Evolutionary conservation across 1,139 yeast species (phyloP).

Genomic region (Petasospora fabianii): DNA sequence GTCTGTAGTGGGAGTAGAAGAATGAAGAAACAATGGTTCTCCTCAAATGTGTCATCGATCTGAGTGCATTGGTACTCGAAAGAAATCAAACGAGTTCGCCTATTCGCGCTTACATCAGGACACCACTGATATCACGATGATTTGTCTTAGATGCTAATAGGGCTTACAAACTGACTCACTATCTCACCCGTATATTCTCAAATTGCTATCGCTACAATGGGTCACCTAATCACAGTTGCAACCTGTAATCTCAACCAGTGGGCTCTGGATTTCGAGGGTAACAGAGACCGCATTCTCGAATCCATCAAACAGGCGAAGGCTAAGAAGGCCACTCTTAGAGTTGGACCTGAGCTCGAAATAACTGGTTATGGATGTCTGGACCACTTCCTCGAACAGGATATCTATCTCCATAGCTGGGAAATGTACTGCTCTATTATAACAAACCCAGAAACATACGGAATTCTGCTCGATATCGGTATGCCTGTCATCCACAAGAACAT

Average conservation of each 20-base stretch:
- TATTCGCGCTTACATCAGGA: too few relatives aligned
- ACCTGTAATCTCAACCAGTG: constrained; percentile 88
- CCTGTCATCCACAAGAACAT: constrained; percentile 86
- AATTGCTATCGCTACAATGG: constrained; percentile 41
- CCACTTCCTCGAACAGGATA: constrained; percentile 88
- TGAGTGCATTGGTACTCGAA: too few relatives aligned
- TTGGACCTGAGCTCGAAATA: constrained; percentile 94
- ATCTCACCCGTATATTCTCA: too few relatives aligned
- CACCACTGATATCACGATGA: too few relatives aligned
- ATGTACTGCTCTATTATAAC: constrained; percentile 74
- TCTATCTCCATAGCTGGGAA: constrained; percentile 91
- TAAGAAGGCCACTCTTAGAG: constrained; percentile 76
- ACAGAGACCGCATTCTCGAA: constrained; percentile 82
- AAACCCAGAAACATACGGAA: constrained; percentile 64
- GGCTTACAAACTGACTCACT: too few relatives aligned
- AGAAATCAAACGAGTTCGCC: too few relatives aligned
- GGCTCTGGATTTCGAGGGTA: constrained; percentile 98
- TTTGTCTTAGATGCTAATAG: too few relatives aligned
- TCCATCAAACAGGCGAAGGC: constrained; percentile 75
- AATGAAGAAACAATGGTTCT: neutral
- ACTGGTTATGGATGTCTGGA: constrained; percentile 96
- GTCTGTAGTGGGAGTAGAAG: neutral
- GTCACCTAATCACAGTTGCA: constrained; percentile 52
- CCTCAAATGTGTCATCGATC: too few relatives aligned
- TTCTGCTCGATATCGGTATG: constrained; percentile 88